Base-by-base conservation (phyloP, 768 basidiomycete species). In the Sporobolomyces pararoseus region DNA sequence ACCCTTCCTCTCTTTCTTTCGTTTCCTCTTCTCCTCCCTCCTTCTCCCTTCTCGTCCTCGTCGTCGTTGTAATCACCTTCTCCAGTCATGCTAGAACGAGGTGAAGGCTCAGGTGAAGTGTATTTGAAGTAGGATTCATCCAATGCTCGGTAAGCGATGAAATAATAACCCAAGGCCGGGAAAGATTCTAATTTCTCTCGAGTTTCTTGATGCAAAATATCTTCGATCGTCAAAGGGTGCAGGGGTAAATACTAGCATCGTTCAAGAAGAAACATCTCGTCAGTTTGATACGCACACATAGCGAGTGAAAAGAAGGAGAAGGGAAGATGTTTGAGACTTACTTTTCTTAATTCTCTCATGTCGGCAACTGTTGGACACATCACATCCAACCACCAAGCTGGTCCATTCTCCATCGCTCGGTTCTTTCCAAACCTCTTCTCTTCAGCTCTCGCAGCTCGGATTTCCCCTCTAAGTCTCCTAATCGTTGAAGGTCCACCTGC, bases 221-320 rank as follows among this genome's bases (percentile, higher is more conserved):
- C 93, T 79, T 97, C 94, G 17, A 96, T 83, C 0, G 93, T 95
- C 53, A 97, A 81, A 0, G 94, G 94, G 79, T 97, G 94, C 1
- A 97, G 83, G 70, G 90, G 89, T 31, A 95, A 81, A 23, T 90
- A 80, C 91, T 93, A 75, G 12, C 19, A 50, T 51, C 54, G 44
- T 21, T 16, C 29, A 47, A 69, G 31, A 31, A n/a, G n/a, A n/a
- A n/a, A n/a, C n/a, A n/a, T n/a, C n/a, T n/a, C n/a, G n/a, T n/a
- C n/a, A n/a, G n/a, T n/a, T n/a, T n/a, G n/a, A n/a, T n/a, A n/a
- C n/a, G n/a, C n/a, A n/a, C n/a, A n/a, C 39, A 9, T 17, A 17
- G 17, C 31, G n/a, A 50, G 16, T 31, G 23, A 7, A 42, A 13
- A 23, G 31, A 21, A 32, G 17, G 25, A 27, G 34, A 47, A 16